Base-by-base conservation (phyloP, 352 stramenopile species). In the Phytopythium helicoides region DNA sequence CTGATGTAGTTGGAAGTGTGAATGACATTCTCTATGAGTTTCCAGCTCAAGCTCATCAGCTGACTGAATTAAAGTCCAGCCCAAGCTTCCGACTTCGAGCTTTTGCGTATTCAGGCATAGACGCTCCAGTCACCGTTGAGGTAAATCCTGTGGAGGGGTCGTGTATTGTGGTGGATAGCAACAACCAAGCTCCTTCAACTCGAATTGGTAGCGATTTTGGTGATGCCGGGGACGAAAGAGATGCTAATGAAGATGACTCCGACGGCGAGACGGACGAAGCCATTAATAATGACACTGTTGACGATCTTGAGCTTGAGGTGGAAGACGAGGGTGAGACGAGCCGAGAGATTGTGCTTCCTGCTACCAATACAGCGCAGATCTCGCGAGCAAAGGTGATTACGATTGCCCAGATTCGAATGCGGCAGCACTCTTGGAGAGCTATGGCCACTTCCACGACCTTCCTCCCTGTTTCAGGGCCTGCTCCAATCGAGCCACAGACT, bases 271-370 rank as follows among this genome's bases (percentile, higher is more conserved):
- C 26, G 2, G 12, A 6, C 15, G 45, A 14, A 3, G 19, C n/a
- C 1, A 11, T 40, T 2, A 14, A 51, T 2, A 33, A 51, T 5
- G 45, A 51, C n/a, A 21, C 2, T 10, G 10, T 16, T 0, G 45
- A 40, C n/a, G 45, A 51, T 18, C 25, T 18, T 15, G 45, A 47
- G 26, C 26, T 48, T 22, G 49, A 48, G 9, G 22, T 28, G 0
- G 49, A 56, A 21, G 49, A 46, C 8, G 37, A 56, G 14, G 10
- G 23, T 11, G 36, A 56, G 6, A 25, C 38, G 37, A 28, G 28
- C 36, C 37, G 39, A 23, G 49, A 56, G 23, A 31, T 41, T n/a
- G 49, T 56, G 28, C 21, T 39, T 8, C 49, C 49, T 18, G 37
- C 16, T 19, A 39, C 10, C 14, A 7, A 10, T 1, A 23, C 18